Evolutionary conservation across 257 asterid species (phyloP).

Genomic region (Prunella vulgaris): DNA sequence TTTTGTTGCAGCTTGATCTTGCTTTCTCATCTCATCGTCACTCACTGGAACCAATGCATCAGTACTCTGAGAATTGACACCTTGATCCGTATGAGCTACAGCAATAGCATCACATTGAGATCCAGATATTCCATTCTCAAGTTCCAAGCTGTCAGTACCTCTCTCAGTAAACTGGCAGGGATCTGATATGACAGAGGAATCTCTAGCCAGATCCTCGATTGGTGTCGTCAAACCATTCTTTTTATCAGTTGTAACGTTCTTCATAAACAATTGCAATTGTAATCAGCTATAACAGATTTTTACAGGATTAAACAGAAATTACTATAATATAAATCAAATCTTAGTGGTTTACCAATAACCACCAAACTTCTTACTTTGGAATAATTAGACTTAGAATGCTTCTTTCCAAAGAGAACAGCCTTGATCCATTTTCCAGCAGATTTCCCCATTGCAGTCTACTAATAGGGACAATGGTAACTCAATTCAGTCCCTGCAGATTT

Average conservation of each 20-base stretch:
- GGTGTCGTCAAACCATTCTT: conserved; percentile 31
- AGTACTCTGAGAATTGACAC: conserved; percentile 30
- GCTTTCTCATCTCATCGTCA: conserved; percentile 45
- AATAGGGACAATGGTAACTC: conserved; percentile 25
- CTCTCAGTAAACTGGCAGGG: conserved; percentile 36
- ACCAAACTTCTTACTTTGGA: conserved; percentile 55
- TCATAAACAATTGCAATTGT: conserved; percentile 22
- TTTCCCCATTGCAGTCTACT: conserved; percentile 66
- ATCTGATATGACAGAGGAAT: conserved; percentile 43
- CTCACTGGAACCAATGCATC: conserved; percentile 22
- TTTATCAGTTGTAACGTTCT: conserved; percentile 48
- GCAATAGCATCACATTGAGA: conserved; percentile 33
- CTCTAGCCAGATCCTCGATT: conserved; percentile 35
- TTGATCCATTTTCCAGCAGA: conserved; percentile 98
- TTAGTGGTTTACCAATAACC: not conserved
- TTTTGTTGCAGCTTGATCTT: conserved; percentile 66
- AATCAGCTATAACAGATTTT: conserved; percentile 21
- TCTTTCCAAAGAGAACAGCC: conserved; percentile 90
- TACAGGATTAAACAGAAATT: not conserved
- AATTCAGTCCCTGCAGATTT: conserved; percentile 37
- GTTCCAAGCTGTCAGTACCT: conserved; percentile 33
- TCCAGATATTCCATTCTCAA: conserved; percentile 39
- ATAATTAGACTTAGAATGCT: conserved; percentile 58
- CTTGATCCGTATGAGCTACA: conserved; percentile 37
- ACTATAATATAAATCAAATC: conserved; percentile 5